Base-by-base conservation (phyloP, 129 eudicot genomes). In the Chrysanthemum makinoi region DNA sequence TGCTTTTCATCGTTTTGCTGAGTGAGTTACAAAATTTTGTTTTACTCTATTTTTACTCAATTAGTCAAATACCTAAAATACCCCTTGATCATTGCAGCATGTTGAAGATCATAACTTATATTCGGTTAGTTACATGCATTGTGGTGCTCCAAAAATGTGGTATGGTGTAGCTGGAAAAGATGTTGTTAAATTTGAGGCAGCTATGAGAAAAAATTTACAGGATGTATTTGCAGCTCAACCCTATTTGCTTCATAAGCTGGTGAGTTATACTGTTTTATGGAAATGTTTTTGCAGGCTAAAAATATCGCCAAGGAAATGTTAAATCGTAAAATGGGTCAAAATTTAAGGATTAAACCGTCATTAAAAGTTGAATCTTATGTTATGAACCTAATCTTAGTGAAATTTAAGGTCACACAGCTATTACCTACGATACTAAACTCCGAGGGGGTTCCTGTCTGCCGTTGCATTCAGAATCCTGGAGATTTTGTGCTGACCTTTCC, bases 91-190 rank as follows among this genome's bases (percentile, higher is more conserved):
- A 75, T 68, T 65, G 63, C 83, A 94, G 98, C 98, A 94, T 77
- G 98, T 94, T 65, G 98, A 94, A 85, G 98, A 94, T 80, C 98
- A 94, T 73, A 92, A 94, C 75, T 74, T 94, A 62, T 94, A 94
- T 71, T 94, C 98, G 4, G 67, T 94, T 75, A 94, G 87, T 84
- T 94, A 83, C 87, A 80, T 89, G 93, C 98, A 94, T 77, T 94
- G 84, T 84, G 98, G 98, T 62, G 91, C 86, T 84, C 98, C 98
- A 62, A 94, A 94, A 71, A 61, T 94, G 80, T 94, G 98, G 98
- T 94, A 94, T 53, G 98, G 97, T 35, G 97, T 89, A 55, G 96
- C 98, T 0, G 98, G 96, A 65, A 75, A 80, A 73, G 95, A 87
- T 54, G 98, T 97, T 66, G 52, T 71, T 70, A 87, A 89, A 63